phyloP scores from a whole-genome alignment of 73 alveolate species.

The Paramecium sonneborni region DNA sequence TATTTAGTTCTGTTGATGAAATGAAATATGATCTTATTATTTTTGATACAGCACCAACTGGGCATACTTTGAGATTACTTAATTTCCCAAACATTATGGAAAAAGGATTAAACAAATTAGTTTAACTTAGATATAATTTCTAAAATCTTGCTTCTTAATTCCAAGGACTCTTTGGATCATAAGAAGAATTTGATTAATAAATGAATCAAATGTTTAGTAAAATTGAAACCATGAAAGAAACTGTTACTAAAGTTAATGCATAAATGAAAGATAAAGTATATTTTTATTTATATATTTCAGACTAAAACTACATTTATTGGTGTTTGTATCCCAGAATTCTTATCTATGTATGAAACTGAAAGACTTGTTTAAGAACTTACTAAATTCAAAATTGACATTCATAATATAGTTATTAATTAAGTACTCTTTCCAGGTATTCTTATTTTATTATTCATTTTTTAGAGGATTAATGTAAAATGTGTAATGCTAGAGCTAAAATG shows the following conservation, averaged over 20 bases:
- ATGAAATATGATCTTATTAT: conserved; percentile 89
- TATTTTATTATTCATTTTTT: neutral
- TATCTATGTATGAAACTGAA: conserved; percentile 98
- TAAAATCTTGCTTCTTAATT: conserved; percentile 81
- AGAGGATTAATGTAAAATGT: conserved; percentile 94
- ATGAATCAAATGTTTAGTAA: conserved; percentile 80
- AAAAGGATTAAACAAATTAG: conserved; percentile 87
- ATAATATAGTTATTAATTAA: conserved; percentile 96
- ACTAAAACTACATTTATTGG: conserved; percentile 95
- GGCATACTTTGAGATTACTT: conserved; percentile 97
- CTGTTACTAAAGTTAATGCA: conserved; percentile 87
- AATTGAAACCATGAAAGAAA: conserved; percentile 86
- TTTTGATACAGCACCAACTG: conserved; percentile 99
- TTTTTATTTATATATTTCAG: neutral
- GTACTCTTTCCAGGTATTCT: conserved; percentile 87
- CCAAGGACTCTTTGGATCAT: conserved; percentile 72
- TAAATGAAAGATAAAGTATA: conserved; percentile 88
- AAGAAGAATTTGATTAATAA: conserved; percentile 74
- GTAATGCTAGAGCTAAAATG: conserved; percentile 96
- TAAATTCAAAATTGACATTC: conserved; percentile 95
- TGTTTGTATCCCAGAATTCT: conserved; percentile 99
- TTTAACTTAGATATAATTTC: conserved; percentile 87
- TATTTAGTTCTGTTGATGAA: conserved; percentile 79
- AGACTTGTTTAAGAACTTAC: conserved; percentile 96
- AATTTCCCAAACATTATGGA: conserved; percentile 96